phyloP scores from a whole-genome alignment of 257 asterid genomes.

The Solanum lignicaule region DNA sequence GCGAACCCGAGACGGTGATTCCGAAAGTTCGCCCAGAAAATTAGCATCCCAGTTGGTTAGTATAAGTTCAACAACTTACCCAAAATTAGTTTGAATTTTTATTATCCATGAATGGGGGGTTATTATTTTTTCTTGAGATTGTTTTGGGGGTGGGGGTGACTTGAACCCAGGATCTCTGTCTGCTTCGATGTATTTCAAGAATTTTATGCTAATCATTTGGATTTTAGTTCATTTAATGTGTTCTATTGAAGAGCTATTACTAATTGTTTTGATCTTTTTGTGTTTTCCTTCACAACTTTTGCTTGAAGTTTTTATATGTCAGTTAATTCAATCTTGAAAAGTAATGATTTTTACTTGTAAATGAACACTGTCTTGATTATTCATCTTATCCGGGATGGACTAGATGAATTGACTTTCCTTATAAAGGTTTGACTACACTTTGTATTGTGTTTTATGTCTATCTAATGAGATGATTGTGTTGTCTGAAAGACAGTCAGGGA shows the following conservation, averaged over 20 bases:
- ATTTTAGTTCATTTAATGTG: not conserved
- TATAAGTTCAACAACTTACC: not conserved
- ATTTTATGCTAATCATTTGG: not conserved
- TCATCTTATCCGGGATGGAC: not conserved
- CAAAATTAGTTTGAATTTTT: not conserved
- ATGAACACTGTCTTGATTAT: not conserved
- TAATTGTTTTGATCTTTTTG: not conserved
- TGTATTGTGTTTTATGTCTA: not conserved
- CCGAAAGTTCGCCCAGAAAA: slow-evolving; percentile 27
- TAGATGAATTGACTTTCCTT: not conserved
- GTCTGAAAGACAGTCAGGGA: not conserved
- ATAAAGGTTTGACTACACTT: not conserved
- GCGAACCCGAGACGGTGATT: slow-evolving; percentile 54
- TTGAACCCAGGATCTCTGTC: not conserved
- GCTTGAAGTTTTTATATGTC: not conserved
- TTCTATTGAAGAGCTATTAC: not conserved
- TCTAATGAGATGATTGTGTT: not conserved
- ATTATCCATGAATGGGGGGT: not conserved
- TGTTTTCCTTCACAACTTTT: not conserved
- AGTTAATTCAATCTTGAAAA: not conserved
- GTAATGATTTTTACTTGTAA: not conserved
- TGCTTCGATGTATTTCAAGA: not conserved
- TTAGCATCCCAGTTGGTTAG: slow-evolving; percentile 9
- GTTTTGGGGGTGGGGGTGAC: not conserved
- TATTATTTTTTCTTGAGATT: not conserved